A percentile compares a stretch with the other conserved stretches of the same genome.
phyloP scores from a whole-genome alignment of 108 stramenopile genomes.

The Hondaea fermentalgiana region DNA sequence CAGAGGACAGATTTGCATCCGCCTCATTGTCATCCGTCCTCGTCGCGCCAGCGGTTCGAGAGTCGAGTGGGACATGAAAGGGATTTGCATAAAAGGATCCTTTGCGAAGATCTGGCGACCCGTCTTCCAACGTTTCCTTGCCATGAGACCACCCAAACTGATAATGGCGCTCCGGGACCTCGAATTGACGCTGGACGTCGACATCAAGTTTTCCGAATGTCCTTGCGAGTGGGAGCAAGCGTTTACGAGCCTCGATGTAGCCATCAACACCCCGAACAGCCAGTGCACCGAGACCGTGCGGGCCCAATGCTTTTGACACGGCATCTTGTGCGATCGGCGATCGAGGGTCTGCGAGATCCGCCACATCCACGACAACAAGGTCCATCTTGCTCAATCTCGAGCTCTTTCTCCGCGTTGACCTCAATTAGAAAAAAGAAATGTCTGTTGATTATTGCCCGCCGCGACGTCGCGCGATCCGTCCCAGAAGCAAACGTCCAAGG shows the following conservation, averaged over 20 bases:
- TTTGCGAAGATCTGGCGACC: constrained; percentile 62
- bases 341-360: too few relatives aligned
- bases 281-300: constrained; percentile 20
- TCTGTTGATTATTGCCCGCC: too few relatives aligned
- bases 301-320: constrained; percentile 2
- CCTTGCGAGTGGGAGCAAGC: constrained; percentile 30
- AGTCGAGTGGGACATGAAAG: constrained; percentile 24
- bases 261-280: constrained; percentile 2
- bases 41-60: not conserved
- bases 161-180: constrained; percentile 56
- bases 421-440: too few relatives aligned
- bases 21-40: not conserved
- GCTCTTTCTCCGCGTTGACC: too few relatives aligned
- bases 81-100: constrained; percentile 90
- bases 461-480: too few relatives aligned
- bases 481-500: too few relatives aligned
- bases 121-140: constrained; percentile 66
- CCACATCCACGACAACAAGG: too few relatives aligned
- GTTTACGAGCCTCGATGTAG: not conserved
- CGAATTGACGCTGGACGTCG: constrained; percentile 47
- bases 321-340: not conserved
- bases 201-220: constrained; percentile 51
- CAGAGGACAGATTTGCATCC: constrained; percentile 50
- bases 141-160: constrained; percentile 85
- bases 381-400: too few relatives aligned